Evolutionary conservation across 805 yeast species (phyloP), one percentile per base, ranked within the genome.

Genomic region (Blastobotrys mokoenaii): DNA sequence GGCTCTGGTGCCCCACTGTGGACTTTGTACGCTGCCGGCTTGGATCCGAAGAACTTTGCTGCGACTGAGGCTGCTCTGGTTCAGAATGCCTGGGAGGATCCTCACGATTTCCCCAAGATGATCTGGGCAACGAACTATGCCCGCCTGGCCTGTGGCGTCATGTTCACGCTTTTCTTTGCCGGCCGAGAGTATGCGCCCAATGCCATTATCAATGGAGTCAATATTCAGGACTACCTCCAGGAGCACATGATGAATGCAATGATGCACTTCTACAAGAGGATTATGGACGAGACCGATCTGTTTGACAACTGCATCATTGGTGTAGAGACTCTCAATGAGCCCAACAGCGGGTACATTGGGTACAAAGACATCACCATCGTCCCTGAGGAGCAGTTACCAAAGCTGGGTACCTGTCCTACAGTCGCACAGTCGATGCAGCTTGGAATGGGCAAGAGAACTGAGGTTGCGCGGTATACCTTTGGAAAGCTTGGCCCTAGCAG

Each of bases 1-100:
- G 97, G 97, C 1, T 79, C 86, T 46, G 97, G 97, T 15, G 95
- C 96, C 5, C 96, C 97, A 0, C 54, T 84, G 59, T 88, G 97
- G 97, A 88, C 96, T 0, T 64, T 87, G 7, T 80, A 82, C 55
- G 89, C 90, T n/a, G 95, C 89, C 1, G 96, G 96, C 0, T 66
- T 89, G 40, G 76, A 89, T 47, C 95, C 95, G 15, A 49, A 48
- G n/a, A 63, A 74, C 16, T 85, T 93, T 55, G 63, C 73, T 1
- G 69, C 53, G 1, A 84, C 93, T 3, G 85, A 83, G 48, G 95
- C 96, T 1, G 90, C 96, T 0, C 62, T 85, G 30, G 60, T 87
- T 16, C 96, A 89, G 59, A 80, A 83, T 54, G 59, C 66, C 14
- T 71, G 69, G 59, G 47, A 42, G 8, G 62, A 69, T 38, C 77